phyloP scores from a whole-genome alignment of 2,329 filamentous ascomycete genomes.

The Fusarium circinatum region DNA sequence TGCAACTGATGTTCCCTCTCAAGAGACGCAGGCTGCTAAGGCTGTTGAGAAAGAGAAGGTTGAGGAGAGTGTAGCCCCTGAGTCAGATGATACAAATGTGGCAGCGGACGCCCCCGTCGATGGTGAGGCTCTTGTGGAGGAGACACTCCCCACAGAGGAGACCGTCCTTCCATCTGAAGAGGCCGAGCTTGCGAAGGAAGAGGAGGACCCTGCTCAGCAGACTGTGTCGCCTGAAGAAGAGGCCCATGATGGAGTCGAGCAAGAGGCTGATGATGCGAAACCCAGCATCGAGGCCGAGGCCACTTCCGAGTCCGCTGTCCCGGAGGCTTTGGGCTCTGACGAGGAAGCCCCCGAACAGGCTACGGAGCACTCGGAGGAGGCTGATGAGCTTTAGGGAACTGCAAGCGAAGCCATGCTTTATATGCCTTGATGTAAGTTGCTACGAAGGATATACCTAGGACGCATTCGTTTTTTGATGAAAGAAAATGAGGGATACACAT shows the following conservation, averaged over 20 bases:
- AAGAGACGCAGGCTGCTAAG: slow-evolving; percentile 22
- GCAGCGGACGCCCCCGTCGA: not conserved
- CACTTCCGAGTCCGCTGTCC: not conserved
- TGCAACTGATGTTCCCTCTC: slow-evolving; percentile 42
- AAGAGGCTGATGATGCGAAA: not conserved
- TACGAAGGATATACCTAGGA: slow-evolving; percentile 44
- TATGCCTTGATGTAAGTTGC: slow-evolving; percentile 41
- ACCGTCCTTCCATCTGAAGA: slow-evolving; percentile 1
- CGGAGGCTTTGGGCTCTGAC: not conserved
- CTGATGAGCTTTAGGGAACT: slow-evolving; percentile 28
- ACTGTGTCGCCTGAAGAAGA: slow-evolving; percentile 1
- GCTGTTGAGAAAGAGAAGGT: not conserved
- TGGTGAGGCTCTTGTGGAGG: not conserved
- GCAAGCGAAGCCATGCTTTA: slow-evolving; percentile 31
- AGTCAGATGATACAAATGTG: not conserved
- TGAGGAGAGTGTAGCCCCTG: slow-evolving; percentile 5
- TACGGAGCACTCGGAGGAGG: slow-evolving; percentile 9
- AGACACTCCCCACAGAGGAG: not conserved
- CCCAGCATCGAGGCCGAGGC: slow-evolving; percentile 1
- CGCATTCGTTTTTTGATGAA: slow-evolving; percentile 39
- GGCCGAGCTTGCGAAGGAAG: not conserved
- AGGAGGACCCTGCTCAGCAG: slow-evolving; percentile 4
- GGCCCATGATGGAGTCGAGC: not conserved
- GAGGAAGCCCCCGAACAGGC: slow-evolving; percentile 1
- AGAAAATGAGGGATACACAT: slow-evolving; percentile 30